Evolutionary conservation across 176 grass and related monocot species (phyloP), one percentile per base, ranked within the genome.

Genomic region (Phragmites australis): DNA sequence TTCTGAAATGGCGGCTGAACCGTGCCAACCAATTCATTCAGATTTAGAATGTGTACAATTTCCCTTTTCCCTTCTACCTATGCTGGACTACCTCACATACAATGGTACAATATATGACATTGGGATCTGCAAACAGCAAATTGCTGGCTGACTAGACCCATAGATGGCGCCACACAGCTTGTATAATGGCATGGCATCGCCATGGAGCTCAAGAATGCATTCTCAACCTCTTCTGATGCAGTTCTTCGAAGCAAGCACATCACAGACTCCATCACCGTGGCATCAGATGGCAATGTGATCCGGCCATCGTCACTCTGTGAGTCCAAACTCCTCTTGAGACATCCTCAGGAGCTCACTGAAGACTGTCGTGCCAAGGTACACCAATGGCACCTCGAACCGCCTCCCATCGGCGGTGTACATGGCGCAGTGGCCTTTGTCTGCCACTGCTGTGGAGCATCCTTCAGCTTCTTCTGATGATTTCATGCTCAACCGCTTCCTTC

Each of bases 321-420:
- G 76, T 2, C 88, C 84, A 6, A 83, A 93, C 59, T 88, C 74
- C 67, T 94, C 82, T 41, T 70, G 68, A 0, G 87, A 81, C 32
- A 88, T 34, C 23, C 47, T 62, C 6, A 94, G 74, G 32, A 89
- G 75, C 65, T 77, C 79, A 18, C 51, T 2, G 45, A 91, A 71
- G 49, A 88, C 44, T 34, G 5, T 43, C 2, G 22, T 88, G n/a
- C 57, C 75, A 0, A 94, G 88, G 44, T 74, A 89, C 2, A 9
- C 48, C 30, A 94, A 44, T 9, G 85, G 88, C 37, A 91, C 74
- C 86, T 88, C 75, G 19, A 94, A 91, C 56, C 86, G 68, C 68
- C 55, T 86, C 8, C 70, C 44, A 0, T 94, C 86, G 0, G 43
- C 57, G 3, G 74, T 81, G 62, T 91, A 94, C 64, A 94, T 43